Base-by-base conservation (phyloP, 2,329 filamentous ascomycete genomes). In the Colletotrichum musae region DNA sequence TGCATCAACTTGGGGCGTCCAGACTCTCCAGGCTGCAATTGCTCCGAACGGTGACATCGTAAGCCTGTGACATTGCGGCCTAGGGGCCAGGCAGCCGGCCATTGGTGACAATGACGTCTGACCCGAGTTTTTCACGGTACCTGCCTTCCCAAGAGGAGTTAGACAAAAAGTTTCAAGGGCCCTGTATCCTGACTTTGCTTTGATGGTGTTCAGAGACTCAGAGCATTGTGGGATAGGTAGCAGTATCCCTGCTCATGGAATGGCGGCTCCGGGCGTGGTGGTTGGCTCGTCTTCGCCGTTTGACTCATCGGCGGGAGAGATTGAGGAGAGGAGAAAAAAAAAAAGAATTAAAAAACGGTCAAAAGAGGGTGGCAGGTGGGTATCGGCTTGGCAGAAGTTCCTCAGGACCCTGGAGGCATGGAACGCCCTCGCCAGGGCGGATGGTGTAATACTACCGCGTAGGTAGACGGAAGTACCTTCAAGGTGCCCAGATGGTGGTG, bases 301-400 rank as follows among this genome's bases (percentile, higher is more conserved):
- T 67, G 67, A 70, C 50, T 70, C 67, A 70, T 56, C 57, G 51
- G 51, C 67, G 18, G 61, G 48, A 45, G 10, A 56, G 10, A 41
- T 26, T 16, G 18, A 18, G 26, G 48, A 58, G 32, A 52, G 47
- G 52, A 52, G 6, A 50, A 26, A 24, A n/a, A 58, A 53, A 36
- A 36, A 36, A 36, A 36, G 10, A 6, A 36, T 36, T 10, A 36
- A 36, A 36, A 36, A 58, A 51, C 18, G 47, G 47, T 12, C 21
- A 43, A 48, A 39, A 47, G 53, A 69, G 53, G 65, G 65, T 54
- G 53, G 24, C 41, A 48, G 53, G 56, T 66, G 67, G 67, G 67
- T 70, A 66, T 51, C 16, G 26, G 18, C 67, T 52, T 57, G 63
- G 67, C 67, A 70, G 67, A 70, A 70, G 67, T 70, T 70, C 67